Base-by-base conservation (phyloP, 2,329 filamentous ascomycete genomes). In the Colletotrichum trifolii region DNA sequence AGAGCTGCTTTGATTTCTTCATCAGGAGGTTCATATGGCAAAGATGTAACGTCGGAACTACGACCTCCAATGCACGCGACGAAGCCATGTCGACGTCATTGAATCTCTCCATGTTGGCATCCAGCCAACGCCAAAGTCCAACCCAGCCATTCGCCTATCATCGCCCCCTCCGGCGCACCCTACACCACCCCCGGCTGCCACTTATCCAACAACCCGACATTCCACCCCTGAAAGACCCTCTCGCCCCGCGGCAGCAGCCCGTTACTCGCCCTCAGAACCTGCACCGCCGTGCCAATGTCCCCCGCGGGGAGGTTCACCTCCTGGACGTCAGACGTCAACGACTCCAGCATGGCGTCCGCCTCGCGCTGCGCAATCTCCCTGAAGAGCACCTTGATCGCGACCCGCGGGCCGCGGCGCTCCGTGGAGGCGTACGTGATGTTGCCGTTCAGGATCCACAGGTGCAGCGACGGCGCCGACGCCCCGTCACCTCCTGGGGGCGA, bases 161-260 rank as follows among this genome's bases (percentile, higher is more conserved):
- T 25, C 25, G 25, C 25, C 25, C 25, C 25, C 25, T 25, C 25
- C 25, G 25, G 25, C 25, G 3, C 25, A 25, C 25, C 25, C 25
- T 25, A 25, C 25, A 25, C 25, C 25, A 25, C 43, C n/a, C 8
- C 57, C 17, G 45, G 39, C 42, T 79, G 75, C 76, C 85, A 89
- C 64, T 84, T 79, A 67, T 84, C 82, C 64, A 93, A 72, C 15
- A 93, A 73, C 2, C 88, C 89, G 6, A 93, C 87, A 34, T 83
- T 82, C 90, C 90, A 93, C n/a, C 83, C 85, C 72, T 86, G 82
- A 69, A 91, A 91, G 35, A 70, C 77, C 60, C 87, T 81, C 64
- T 89, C 86, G 8, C 78, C 78, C 0, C 69, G 72, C 2, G 90
- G 90, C 8, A 93, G 73, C 13, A 87, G 71, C 3, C 67, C 46